These are phyloP conservation scores for Sporothrix phasma DNA, from an alignment of 2,329 filamentous ascomycete genomes.

Conservation along the genomic window DNA sequence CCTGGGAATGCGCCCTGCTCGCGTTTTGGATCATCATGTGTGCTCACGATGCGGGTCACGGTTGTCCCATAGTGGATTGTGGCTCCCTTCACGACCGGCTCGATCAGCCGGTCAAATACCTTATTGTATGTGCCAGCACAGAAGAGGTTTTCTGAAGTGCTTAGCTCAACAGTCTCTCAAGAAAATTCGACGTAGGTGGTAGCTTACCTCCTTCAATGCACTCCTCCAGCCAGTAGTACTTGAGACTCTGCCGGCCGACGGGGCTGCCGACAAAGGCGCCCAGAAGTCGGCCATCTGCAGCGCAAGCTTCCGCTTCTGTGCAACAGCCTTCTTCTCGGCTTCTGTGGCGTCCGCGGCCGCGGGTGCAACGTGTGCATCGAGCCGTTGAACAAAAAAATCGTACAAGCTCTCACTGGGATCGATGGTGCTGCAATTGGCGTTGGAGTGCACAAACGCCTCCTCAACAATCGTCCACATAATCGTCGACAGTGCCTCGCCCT, in stretches of 20 bases:
- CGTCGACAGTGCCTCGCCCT: constrained; percentile 38
- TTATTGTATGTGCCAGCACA: constrained; percentile 50
- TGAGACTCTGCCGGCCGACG: constrained; percentile 55
- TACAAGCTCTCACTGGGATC: constrained; percentile 37
- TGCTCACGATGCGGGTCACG: constrained; percentile 35
- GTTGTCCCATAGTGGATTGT: constrained; percentile 42
- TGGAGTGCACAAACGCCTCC: constrained; percentile 57
- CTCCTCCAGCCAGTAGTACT: constrained; percentile 70
- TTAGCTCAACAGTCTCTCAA: background rate
- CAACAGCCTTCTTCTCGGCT: constrained; percentile 13
- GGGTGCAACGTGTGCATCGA: constrained; percentile 35
- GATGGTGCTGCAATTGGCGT: constrained; percentile 42
- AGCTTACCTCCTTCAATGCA: constrained; percentile 58
- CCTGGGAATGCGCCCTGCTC: constrained; percentile 7
- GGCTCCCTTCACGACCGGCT: constrained; percentile 45
- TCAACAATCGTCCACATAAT: constrained; percentile 60
- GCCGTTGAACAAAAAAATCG: constrained; percentile 42
- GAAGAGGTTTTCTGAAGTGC: constrained; percentile 46
- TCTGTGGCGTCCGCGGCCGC: constrained; percentile 18
- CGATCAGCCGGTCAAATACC: constrained; percentile 48
- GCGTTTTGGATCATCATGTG: constrained; percentile 17
- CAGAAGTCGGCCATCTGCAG: constrained; percentile 52
- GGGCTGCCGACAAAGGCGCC: constrained; percentile 60
- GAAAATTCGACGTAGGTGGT: background rate
- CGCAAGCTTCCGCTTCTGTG: constrained; percentile 29